Evolutionary conservation across 805 yeast species (phyloP), one percentile per base, ranked within the genome.

Genomic region (Candida easanensis): DNA sequence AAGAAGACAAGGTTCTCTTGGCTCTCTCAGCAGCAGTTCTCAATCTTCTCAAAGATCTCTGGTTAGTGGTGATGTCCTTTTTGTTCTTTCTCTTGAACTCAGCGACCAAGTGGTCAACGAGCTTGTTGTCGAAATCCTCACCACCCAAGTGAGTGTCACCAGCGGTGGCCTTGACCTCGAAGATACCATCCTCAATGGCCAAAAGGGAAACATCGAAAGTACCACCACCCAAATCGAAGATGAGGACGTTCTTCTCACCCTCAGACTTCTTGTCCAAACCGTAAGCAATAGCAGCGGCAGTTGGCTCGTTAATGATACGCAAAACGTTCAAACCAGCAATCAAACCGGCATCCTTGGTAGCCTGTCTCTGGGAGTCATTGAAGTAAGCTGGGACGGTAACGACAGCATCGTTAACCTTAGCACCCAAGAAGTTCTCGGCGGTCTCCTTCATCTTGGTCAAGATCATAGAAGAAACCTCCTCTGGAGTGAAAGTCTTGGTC

Each of bases 61-160:
- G 96, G 84, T 89, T 88, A 61, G 80, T 57, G 46, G 95, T 78
- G 56, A 90, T 72, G 70, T 89, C 97, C 80, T 88, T 87, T 88
- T 88, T 87, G 84, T 85, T 79, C 82, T 89, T 89, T 77, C 96
- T 82, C 88, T 90, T 89, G 84, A 89, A 89, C 76, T 89, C 97
- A 66, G 82, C 82, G 55, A 82, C 85, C 69, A 89, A 89, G 78
- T 84, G 93, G 79, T 77, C 88, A 55, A 89, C 96, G 64, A 90
- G 81, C 74, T 96, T 84, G 84, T 87, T 49, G 39, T 49, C 53
- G 42, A 49, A 49, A 41, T 49, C 52, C 47, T 49, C 50, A 49
- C 52, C 52, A 49, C 52, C 52, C 49, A 49, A 49, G 46, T 49
- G 53, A 25, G 53, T 49, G 39, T 49, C 53, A 61, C 70, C 70